These are phyloP conservation scores for Cyclostephanos invisitatus DNA, from an alignment of 108 stramenopile genomes.

Conservation along the genomic window DNA sequence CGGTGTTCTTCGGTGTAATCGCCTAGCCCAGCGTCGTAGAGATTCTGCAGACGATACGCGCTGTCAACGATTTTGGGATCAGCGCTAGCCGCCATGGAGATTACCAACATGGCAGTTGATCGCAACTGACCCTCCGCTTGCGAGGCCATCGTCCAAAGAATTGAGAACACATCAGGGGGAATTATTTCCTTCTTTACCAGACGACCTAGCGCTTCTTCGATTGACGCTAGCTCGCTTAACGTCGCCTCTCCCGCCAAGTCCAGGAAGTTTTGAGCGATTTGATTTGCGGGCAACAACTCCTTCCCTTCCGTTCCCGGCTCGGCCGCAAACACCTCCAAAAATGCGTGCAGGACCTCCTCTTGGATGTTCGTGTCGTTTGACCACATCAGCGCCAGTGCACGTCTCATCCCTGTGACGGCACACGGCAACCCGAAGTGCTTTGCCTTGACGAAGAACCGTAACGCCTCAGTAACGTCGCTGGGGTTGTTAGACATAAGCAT, in stretches of 20 bases:
- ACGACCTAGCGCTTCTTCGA: slow-evolving; percentile 91
- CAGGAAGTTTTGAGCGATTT: slow-evolving; percentile 89
- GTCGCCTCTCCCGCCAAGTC: slow-evolving; percentile 72
- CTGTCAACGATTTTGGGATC: slow-evolving; percentile 87
- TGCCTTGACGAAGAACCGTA: slow-evolving; percentile 89
- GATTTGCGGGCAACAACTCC: slow-evolving; percentile 66
- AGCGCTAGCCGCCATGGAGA: slow-evolving; percentile 90
- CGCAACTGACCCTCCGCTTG: slow-evolving; percentile 61
- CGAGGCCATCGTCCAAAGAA: slow-evolving; percentile 76
- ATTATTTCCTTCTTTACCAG: slow-evolving; percentile 80
- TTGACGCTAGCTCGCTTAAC: slow-evolving; percentile 87
- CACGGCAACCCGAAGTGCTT: slow-evolving; percentile 92
- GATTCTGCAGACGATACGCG: slow-evolving; percentile 74
- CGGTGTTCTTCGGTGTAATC: slow-evolving; percentile 74
- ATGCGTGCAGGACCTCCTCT: slow-evolving; percentile 88
- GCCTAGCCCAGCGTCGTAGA: slow-evolving; percentile 79
- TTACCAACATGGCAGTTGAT: slow-evolving; percentile 79
- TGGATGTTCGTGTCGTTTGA: slow-evolving; percentile 80
- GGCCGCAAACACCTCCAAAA: slow-evolving; percentile 90
- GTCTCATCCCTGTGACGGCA: slow-evolving; percentile 90
- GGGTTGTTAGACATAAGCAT: slow-evolving; percentile 84
- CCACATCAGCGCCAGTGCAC: slow-evolving; percentile 93
- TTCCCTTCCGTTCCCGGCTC: slow-evolving; percentile 81
- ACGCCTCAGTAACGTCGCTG: slow-evolving; percentile 90
- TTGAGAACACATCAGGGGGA: slow-evolving; percentile 80